A percentile compares a stretch with the other conserved stretches of the same genome.
These are phyloP conservation scores for Didymella keratinophila DNA, from an alignment of 2,329 filamentous ascomycete genomes.

Conservation along the genomic window DNA sequence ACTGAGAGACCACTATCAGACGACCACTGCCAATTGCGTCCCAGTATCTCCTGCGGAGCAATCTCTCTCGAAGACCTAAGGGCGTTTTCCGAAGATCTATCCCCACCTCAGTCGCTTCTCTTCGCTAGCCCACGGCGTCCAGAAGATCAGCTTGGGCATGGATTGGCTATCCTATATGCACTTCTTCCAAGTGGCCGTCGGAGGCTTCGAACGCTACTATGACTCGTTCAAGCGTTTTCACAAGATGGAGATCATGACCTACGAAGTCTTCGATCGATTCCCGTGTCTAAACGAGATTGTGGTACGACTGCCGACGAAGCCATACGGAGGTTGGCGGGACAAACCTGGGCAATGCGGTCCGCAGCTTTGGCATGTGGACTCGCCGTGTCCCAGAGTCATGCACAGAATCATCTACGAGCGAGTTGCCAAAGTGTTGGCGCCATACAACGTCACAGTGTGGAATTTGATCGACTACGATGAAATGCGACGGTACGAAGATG, in stretches of 20 bases:
- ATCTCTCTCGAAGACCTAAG: slow-evolving; percentile 25
- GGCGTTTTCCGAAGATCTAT: slow-evolving; percentile 29
- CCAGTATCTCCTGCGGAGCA: slow-evolving; percentile 10
- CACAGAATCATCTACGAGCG: slow-evolving; percentile 39
- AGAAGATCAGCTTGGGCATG: slow-evolving; percentile 32
- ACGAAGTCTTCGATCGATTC: slow-evolving; percentile 32
- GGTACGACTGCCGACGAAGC: slow-evolving; percentile 27
- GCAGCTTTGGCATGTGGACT: slow-evolving; percentile 28
- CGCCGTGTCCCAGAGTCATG: slow-evolving; percentile 33
- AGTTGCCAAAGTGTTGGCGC: slow-evolving; percentile 26
- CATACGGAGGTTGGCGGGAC: slow-evolving; percentile 18
- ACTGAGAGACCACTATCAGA: slow-evolving; percentile 27
- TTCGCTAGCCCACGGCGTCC: slow-evolving; percentile 37
- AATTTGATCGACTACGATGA: slow-evolving; percentile 37
- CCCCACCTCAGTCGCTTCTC: slow-evolving; percentile 35
- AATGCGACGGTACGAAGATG: slow-evolving; percentile 13
- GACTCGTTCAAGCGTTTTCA: neutral
- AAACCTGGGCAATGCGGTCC: slow-evolving; percentile 4
- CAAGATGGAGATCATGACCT: slow-evolving; percentile 7
- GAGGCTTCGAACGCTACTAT: slow-evolving; percentile 21
- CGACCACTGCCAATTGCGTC: slow-evolving; percentile 22
- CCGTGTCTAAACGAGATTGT: slow-evolving; percentile 33
- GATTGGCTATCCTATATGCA: slow-evolving; percentile 29
- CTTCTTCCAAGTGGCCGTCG: slow-evolving; percentile 39
- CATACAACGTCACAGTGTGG: slow-evolving; percentile 20